A percentile compares a stretch with the other conserved stretches of the same genome.
phyloP scores from a whole-genome alignment of 768 basidiomycete species.

The Boletus rubropictus region DNA sequence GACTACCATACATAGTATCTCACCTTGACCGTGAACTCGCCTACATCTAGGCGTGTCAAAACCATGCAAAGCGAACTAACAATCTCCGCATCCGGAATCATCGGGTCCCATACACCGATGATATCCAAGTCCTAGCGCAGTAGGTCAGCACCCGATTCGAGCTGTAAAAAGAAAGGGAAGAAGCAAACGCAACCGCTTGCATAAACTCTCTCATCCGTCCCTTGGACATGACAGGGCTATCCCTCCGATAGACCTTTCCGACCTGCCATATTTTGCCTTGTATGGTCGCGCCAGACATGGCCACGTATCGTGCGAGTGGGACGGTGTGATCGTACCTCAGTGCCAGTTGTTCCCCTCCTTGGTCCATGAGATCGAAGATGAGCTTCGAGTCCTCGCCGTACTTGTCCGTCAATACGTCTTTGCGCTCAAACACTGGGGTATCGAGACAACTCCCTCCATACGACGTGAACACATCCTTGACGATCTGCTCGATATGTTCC shows the following conservation, averaged over 20 bases:
- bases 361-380: conserved; percentile 96
- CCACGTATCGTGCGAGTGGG: conserved; percentile 90
- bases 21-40: conserved; percentile 93
- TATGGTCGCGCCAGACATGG: conserved; percentile 85
- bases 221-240: conserved; percentile 96
- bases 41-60: conserved; percentile 77
- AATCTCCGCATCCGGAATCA: conserved; percentile 96
- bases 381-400: conserved; percentile 97
- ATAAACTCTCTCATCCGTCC: conserved; percentile 98
- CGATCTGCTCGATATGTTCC: conserved; percentile 80
- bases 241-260: conserved; percentile 96
- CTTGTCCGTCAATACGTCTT: conserved; percentile 92
- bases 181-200: conserved; percentile 70
- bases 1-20: not conserved
- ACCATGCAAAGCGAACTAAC: conserved; percentile 79
- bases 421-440: conserved; percentile 97
- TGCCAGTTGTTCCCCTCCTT: conserved; percentile 94
- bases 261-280: conserved; percentile 93
- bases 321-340: conserved; percentile 96
- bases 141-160: not conserved
- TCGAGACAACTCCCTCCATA: conserved; percentile 92
- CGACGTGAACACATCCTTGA: conserved; percentile 81
- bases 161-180: not conserved
- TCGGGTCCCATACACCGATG: conserved; percentile 85
- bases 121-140: conserved; percentile 85